These are phyloP conservation scores for Rubia occidens DNA, from an alignment of 305 asterid genomes.

Conservation along the genomic window DNA sequence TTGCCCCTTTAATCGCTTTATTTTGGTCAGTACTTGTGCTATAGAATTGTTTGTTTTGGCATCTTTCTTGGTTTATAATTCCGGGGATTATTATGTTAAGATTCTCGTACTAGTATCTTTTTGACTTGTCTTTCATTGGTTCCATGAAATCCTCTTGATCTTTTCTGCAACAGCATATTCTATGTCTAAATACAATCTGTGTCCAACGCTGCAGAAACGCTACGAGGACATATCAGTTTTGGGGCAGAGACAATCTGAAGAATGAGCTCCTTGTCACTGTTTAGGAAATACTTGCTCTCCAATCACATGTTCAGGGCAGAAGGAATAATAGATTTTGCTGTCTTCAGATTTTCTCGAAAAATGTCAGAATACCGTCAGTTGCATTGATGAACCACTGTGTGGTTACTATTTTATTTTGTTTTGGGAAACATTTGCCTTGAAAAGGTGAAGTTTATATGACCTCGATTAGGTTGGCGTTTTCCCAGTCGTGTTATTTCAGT, in stretches of 20 bases:
- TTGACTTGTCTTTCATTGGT: background rate
- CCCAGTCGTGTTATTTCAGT: background rate
- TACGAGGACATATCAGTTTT: conserved; percentile 72
- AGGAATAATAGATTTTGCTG: conserved; percentile 1
- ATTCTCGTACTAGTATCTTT: too few species aligned
- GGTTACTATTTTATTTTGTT: background rate
- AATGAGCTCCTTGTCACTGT: conserved; percentile 22
- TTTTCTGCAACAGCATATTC: background rate
- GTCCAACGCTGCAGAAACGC: conserved; percentile 53
- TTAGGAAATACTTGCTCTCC: background rate
- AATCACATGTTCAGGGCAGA: background rate
- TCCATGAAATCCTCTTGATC: background rate
- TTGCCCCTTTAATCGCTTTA: background rate
- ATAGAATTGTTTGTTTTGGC: background rate
- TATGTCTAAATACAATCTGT: conserved; percentile 8
- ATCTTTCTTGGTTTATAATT: background rate
- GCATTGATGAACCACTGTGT: background rate
- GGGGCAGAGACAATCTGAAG: conserved; percentile 71
- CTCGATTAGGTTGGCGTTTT: background rate
- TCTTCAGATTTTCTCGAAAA: conserved; percentile 7
- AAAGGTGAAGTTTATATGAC: background rate
- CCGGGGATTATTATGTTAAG: too few species aligned
- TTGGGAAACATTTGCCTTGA: background rate
- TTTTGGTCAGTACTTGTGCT: background rate
- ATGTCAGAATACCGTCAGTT: conserved; percentile 5